Evolutionary conservation across 495 filamentous ascomycete genomes (phyloP).

Genomic region (Hypoxylon crocopeplum): DNA sequence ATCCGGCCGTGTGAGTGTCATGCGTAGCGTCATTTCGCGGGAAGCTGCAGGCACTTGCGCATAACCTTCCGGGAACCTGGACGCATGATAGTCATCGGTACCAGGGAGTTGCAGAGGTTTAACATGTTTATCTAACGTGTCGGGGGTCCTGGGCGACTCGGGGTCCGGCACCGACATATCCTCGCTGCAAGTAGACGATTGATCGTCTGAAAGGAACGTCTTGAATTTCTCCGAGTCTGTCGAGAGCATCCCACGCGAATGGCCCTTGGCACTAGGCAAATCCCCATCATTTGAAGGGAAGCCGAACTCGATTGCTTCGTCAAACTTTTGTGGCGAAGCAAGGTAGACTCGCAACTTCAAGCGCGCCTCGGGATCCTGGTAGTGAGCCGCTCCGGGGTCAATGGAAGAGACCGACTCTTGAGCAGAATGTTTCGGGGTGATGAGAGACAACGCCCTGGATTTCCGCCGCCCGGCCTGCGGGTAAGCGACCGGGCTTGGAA

Average conservation of each 20-base stretch:
- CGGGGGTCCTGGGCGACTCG: slow-evolving; percentile 62
- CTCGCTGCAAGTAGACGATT: slow-evolving; percentile 55
- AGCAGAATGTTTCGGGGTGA: slow-evolving; percentile 53
- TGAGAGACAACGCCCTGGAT: slow-evolving; percentile 57
- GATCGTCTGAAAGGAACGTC: slow-evolving; percentile 59
- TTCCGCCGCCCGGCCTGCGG: slow-evolving; percentile 49
- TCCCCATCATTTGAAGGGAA: slow-evolving; percentile 70
- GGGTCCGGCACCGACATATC: slow-evolving; percentile 57
- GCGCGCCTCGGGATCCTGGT: slow-evolving; percentile 89
- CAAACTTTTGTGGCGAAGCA: slow-evolving; percentile 91
- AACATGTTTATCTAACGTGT: slow-evolving; percentile 47
- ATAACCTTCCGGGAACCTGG: slow-evolving; percentile 51
- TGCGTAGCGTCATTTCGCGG: slow-evolving; percentile 92
- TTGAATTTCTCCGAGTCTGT: slow-evolving; percentile 47
- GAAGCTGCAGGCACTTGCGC: slow-evolving; percentile 63
- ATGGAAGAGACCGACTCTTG: slow-evolving; percentile 62
- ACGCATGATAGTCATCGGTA: slow-evolving; percentile 18
- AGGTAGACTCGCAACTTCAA: slow-evolving; percentile 87
- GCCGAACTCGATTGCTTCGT: slow-evolving; percentile 92
- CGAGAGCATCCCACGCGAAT: slow-evolving; percentile 39
- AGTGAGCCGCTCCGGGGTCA: slow-evolving; percentile 79
- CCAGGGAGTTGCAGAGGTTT: slow-evolving; percentile 44
- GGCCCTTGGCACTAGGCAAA: slow-evolving; percentile 13
- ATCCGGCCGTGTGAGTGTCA: slow-evolving; percentile 92
- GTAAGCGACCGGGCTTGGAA: slow-evolving; percentile 41